These are phyloP conservation scores for Hyparrhenia diplandra DNA, from an alignment of 176 grass and related monocot species.

Conservation along the genomic window DNA sequence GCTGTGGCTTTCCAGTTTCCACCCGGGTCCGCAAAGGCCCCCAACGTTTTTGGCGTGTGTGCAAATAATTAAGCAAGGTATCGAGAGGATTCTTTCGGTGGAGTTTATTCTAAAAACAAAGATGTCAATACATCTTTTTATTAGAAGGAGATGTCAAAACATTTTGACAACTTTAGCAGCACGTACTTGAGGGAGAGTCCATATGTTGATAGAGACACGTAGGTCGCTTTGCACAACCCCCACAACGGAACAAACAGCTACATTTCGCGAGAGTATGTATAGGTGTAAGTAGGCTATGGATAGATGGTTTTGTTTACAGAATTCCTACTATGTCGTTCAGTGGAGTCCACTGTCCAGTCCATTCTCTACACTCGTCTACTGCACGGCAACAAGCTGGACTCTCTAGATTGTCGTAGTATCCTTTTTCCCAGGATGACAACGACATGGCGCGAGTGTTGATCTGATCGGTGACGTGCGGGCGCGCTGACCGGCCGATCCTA, in stretches of 20 bases:
- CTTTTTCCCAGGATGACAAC: background rate
- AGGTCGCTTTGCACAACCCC: background rate
- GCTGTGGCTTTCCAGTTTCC: background rate
- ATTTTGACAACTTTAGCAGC: background rate
- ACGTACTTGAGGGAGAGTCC: background rate
- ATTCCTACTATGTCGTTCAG: background rate
- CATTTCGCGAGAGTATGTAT: background rate
- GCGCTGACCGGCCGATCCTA: background rate
- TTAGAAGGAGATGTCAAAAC: background rate
- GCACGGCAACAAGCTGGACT: background rate
- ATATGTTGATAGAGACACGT: background rate
- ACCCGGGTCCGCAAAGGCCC: background rate
- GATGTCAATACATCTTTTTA: too few species aligned
- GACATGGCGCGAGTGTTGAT: background rate
- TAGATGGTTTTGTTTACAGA: too few species aligned
- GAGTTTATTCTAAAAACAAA: too few species aligned
- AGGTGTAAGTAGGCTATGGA: background rate
- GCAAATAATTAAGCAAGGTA: background rate
- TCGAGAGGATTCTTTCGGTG: too few species aligned
- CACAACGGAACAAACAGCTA: background rate
- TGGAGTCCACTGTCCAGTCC: background rate
- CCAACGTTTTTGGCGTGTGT: conserved; percentile 3
- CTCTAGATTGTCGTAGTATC: background rate
- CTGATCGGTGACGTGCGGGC: too few species aligned
- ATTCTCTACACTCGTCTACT: background rate